Evolutionary conservation across 306 rosid species (phyloP).

Genomic region (Geum urbanum): DNA sequence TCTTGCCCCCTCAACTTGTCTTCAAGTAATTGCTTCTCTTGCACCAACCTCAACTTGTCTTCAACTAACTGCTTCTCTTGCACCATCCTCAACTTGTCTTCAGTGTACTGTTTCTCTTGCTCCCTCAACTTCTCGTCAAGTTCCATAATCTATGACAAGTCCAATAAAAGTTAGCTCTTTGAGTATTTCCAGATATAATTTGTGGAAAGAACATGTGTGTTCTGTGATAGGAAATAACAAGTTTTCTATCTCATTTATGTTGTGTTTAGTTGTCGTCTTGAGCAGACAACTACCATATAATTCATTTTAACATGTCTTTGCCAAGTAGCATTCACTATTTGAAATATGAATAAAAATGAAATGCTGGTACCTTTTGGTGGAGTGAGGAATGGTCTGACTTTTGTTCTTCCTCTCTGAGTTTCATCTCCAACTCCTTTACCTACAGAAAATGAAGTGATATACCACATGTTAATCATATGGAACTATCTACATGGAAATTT

Average conservation of each 20-base stretch:
- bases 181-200: background rate
- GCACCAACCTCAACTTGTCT: slow-evolving; percentile 47
- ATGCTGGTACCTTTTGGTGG: slow-evolving; percentile 49
- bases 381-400: slow-evolving; percentile 41
- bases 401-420: slow-evolving; percentile 61
- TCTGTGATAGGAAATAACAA: background rate
- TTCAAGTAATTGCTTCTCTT: slow-evolving; percentile 34
- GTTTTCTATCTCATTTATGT: too few relatives aligned
- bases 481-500: slow-evolving; percentile 4
- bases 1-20: slow-evolving; percentile 2
- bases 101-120: background rate
- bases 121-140: slow-evolving; percentile 57
- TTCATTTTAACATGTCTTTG: background rate
- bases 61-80: slow-evolving; percentile 53
- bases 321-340: background rate
- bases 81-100: slow-evolving; percentile 37
- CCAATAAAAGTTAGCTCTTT: slow-evolving; percentile 9
- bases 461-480: slow-evolving; percentile 9
- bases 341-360: background rate
- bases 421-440: slow-evolving; percentile 67
- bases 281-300: background rate
- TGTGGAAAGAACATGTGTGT: background rate
- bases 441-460: slow-evolving; percentile 24
- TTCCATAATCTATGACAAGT: slow-evolving; percentile 57
- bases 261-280: too few relatives aligned